Percentiles rank a stretch among this genome's conserved stretches.
Conservation (phyloP, 2,329 filamentous ascomycete species). For the Didymella arachidicola region DNA sequence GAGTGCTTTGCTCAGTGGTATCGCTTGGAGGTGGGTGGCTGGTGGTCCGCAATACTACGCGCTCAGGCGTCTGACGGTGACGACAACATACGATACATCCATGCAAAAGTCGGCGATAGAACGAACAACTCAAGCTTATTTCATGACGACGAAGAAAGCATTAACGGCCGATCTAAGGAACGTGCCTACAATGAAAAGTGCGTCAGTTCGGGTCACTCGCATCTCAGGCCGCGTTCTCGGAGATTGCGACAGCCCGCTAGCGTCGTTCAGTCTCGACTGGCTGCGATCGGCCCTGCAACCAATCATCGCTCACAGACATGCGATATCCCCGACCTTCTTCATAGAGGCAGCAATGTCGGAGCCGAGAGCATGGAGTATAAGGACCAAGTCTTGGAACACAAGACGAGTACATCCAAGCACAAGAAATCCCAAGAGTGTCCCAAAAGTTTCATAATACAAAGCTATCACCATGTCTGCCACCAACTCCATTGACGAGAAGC, state of each 20-base stretch:
- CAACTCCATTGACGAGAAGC: not conserved
- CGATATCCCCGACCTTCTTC: not conserved
- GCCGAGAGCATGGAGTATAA: not conserved
- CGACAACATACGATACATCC: not conserved
- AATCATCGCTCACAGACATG: not conserved
- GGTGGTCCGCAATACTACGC: not conserved
- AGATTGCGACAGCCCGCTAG: not conserved
- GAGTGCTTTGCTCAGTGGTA: not conserved
- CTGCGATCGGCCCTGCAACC: not conserved
- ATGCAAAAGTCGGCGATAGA: not conserved
- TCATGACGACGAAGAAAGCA: not conserved
- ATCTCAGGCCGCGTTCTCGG: not conserved
- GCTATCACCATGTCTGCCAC: not conserved
- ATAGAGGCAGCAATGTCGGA: not conserved
- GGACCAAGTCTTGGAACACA: not conserved
- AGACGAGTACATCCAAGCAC: not conserved
- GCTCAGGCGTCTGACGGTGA: not conserved
- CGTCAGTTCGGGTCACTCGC: not conserved
- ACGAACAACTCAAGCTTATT: not conserved
- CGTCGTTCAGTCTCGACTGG: not conserved
- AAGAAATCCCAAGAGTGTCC: not conserved
- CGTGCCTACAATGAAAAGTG: not conserved
- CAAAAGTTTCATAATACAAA: not conserved
- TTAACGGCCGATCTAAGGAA: not conserved
- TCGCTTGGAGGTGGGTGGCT: not conserved